These are phyloP conservation scores for Kodamaea anthophila DNA, from an alignment of 1,139 yeast genomes.

Conservation along the genomic window DNA sequence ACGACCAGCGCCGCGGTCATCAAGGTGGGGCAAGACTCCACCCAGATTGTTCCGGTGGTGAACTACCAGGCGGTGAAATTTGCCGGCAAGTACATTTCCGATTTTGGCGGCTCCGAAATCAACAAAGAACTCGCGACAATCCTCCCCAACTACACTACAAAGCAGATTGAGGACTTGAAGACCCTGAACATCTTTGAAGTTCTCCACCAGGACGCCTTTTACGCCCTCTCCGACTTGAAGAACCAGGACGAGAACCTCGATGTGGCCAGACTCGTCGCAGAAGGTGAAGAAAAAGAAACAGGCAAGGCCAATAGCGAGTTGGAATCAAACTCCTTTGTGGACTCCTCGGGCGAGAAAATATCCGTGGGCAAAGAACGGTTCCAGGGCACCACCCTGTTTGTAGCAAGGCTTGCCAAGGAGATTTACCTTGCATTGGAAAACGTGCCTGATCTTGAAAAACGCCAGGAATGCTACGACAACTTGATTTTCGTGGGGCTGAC, in stretches of 20 bases:
- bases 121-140: conserved; percentile 45
- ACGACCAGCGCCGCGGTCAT: conserved; percentile 61
- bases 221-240: conserved; percentile 46
- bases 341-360: conserved; percentile 45
- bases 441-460: conserved; percentile 61
- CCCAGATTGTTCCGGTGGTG: conserved; percentile 73
- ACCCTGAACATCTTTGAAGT: conserved; percentile 74
- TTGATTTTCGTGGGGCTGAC: conserved; percentile 76
- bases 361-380: conserved; percentile 84
- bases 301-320: conserved; percentile 51
- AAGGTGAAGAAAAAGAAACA: conserved; percentile 36
- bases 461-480: conserved; percentile 86
- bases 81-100: conserved; percentile 44
- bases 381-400: conserved; percentile 61
- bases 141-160: conserved; percentile 52
- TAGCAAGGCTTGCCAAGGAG: conserved; percentile 47
- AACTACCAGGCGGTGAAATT: conserved; percentile 59
- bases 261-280: conserved; percentile 84
- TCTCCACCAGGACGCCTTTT: conserved; percentile 59
- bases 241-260: conserved; percentile 62
- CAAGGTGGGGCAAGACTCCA: conserved; percentile 71
- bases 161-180: conserved; percentile 72
- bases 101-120: conserved; percentile 58
- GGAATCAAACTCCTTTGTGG: conserved; percentile 63
- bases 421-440: conserved; percentile 48